Evolutionary conservation across 1,139 yeast genomes (phyloP).

Genomic region (Saccharomyces pastorianus): DNA sequence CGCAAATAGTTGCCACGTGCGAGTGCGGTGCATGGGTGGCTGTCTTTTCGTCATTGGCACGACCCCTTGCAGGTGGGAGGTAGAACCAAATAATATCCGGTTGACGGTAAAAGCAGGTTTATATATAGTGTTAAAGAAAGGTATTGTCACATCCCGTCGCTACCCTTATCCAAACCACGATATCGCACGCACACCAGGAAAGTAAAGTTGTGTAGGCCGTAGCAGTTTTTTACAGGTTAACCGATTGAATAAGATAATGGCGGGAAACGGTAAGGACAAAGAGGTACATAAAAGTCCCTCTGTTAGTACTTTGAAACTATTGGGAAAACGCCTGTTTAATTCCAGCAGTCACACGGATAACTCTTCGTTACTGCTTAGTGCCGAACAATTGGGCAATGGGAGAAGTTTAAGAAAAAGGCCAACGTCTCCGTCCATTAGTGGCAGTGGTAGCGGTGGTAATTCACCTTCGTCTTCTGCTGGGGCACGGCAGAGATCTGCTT

Average conservation of each 20-base stretch:
- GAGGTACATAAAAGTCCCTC: slow-evolving; percentile 10
- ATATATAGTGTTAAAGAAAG: neutral
- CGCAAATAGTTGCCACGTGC: neutral
- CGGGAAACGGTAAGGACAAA: neutral
- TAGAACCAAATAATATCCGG: neutral
- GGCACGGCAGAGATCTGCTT: neutral
- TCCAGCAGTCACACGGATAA: neutral
- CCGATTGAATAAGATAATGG: neutral
- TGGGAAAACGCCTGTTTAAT: slow-evolving; percentile 16
- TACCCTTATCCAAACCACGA: neutral
- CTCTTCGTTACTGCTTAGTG: neutral
- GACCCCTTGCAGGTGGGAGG: neutral
- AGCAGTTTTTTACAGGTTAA: neutral
- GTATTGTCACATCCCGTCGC: too few species aligned
- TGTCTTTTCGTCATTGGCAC: neutral
- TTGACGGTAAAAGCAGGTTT: neutral
- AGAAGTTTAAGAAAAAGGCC: slow-evolving; percentile 1
- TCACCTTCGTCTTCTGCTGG: slow-evolving; percentile 1
- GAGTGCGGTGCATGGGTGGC: neutral
- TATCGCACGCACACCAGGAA: neutral
- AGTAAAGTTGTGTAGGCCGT: neutral
- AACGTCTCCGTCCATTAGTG: slow-evolving; percentile 1
- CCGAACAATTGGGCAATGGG: neutral
- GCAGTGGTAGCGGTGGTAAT: slow-evolving; percentile 1
- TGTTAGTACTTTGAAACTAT: slow-evolving; percentile 15